Evolutionary conservation across 257 asterid genomes (phyloP), one percentile per base, ranked within the genome.

Genomic region (Solanum sejunctum): DNA sequence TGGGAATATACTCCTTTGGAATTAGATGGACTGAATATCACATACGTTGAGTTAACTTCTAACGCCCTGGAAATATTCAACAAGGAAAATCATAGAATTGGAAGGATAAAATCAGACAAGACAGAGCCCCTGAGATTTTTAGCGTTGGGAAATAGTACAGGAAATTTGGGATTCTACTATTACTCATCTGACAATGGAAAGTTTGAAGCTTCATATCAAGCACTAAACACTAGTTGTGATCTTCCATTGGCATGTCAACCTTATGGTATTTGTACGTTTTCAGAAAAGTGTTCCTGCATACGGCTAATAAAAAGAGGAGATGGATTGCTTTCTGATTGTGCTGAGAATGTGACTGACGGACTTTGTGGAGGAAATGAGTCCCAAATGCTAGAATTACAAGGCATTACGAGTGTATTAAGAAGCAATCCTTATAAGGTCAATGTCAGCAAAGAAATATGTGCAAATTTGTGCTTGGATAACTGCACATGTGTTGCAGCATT

Each of bases 241-340:
- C 96, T 92, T 67, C 99, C 98, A 2, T 78, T 95, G 88, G 90
- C 96, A 0, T 95, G 99, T 79, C 84, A 88, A 58, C 90, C 96
- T 0, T 92, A 92, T 7, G 97, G 93, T 7, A 89, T 95, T 39
- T 95, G 98, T 83, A 89, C 90, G 17, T 83, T 86, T 23, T 88
- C 99, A n/a, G 90, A 95, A 10, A 85, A 89, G 0, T 95, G 99
- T 83, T 94, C 97, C 12, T 90, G 95, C 86, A 88, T 93, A 5
- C 86, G 91, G 64, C 84, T 91, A 63, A 67, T 87, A 21, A 85
- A 88, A 20, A 82, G 86, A 71, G 87, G 84, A 57, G 85, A 86
- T 20, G 86, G 73, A 9, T 49, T 82, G 32, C 85, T 84, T 58
- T 58, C 89, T 5, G 88, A 84, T 6, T 93, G 97, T 70, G 83